phyloP scores from a whole-genome alignment of 2,329 filamentous ascomycete species.

The Ceratocystis destructans region DNA sequence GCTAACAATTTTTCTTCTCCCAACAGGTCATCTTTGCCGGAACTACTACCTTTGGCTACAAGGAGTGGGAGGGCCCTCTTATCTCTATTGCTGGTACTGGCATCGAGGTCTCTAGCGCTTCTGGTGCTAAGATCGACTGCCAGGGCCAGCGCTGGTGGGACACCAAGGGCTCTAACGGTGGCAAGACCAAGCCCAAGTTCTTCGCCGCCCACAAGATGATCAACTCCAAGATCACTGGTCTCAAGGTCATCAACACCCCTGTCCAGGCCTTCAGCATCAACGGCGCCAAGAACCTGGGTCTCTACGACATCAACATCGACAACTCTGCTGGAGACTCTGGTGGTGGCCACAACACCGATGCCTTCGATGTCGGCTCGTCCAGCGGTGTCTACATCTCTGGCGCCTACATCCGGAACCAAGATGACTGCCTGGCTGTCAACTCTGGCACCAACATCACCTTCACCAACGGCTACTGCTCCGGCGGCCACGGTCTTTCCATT shows the following conservation, averaged over 20 bases:
- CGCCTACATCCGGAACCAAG: constrained; percentile 45
- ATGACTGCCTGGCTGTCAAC: constrained; percentile 47
- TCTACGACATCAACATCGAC: constrained; percentile 29
- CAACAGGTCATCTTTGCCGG: constrained; percentile 45
- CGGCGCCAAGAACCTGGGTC: constrained; percentile 25
- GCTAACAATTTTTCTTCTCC: constrained; percentile 21
- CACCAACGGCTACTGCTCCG: constrained; percentile 31
- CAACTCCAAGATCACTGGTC: constrained; percentile 27
- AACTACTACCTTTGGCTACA: constrained; percentile 52
- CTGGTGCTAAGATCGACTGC: constrained; percentile 40
- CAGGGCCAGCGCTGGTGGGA: constrained; percentile 49
- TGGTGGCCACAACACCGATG: constrained; percentile 41
- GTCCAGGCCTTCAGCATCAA: constrained; percentile 32
- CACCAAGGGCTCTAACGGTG: constrained; percentile 43
- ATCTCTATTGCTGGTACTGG: constrained; percentile 45
- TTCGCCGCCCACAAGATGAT: constrained; percentile 35
- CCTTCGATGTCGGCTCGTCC: constrained; percentile 41
- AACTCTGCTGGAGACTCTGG: constrained; percentile 28
- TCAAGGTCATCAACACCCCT: constrained; percentile 32
- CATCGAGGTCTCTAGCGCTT: constrained; percentile 39
- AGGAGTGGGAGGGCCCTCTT: constrained; percentile 51
- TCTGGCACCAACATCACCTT: constrained; percentile 37
- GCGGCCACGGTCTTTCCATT: constrained; percentile 33
- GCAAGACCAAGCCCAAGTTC: constrained; percentile 50
- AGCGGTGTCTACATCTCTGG: constrained; percentile 37